Evolutionary conservation across 805 yeast species (phyloP), one percentile per base, ranked within the genome.

Genomic region (Candida sanyiensis): DNA sequence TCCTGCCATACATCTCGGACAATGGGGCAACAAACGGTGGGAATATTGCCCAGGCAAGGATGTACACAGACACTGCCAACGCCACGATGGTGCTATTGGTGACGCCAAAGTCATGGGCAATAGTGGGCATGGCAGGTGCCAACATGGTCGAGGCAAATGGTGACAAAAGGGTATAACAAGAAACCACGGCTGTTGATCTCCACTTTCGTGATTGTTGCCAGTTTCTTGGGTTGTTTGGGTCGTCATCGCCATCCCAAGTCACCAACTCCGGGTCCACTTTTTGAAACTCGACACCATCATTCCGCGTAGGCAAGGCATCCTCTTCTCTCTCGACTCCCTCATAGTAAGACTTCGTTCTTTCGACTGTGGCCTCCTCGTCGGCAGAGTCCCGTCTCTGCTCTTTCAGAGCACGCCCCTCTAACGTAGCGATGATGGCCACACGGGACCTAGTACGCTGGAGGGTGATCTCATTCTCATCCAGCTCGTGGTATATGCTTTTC

Each of bases 161-260:
- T 2, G 81, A 69, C 8, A 77, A 59, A 42, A 78, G 63, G 2
- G 85, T 69, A 56, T 76, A 79, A 4, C 70, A 28, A 0, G 82
- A 58, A 8, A 77, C 80, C 13, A 75, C 57, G 9, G 54, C 50
- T 4, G 75, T 66, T 35, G 72, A 66, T 12, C 54, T 42, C 50
- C 68, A 56, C 50, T 79, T 78, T 31, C 61, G 51, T 3, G 39
- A 13, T 1, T 38, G 19, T 1, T 69, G 21, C 85, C 85, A 80
- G 54, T 80, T 80, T 42, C 82, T 60, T n/a, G 88, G 86, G 52
- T 75, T 70, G 11, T 58, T 61, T 0, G 79, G 77, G 50, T 80
- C 88, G 37, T 73, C 69, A 13, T 66, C 69, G 3, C 79, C 77
- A 23, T 77, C 75, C 85, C 85, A 80, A 2, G 83, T 71, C 9